These are phyloP conservation scores for Schizopora paradoxa DNA, from an alignment of 1,284 basidiomycete species.

Conservation along the genomic window DNA sequence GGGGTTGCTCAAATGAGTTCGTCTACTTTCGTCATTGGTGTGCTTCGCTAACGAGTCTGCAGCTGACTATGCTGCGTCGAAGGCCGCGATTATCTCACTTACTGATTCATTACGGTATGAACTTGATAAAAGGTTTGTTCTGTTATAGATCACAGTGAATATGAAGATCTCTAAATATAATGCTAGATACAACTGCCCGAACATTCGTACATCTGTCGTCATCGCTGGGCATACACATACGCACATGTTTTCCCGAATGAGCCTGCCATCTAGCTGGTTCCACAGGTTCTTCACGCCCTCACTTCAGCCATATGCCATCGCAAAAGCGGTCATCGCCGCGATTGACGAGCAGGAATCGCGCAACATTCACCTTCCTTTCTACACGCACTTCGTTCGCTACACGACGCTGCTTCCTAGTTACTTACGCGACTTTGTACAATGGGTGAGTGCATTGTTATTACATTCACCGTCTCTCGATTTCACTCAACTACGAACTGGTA, in stretches of 20 bases:
- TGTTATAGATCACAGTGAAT: slow-evolving; percentile 10
- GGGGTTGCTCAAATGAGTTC: slow-evolving; percentile 78
- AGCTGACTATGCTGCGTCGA: slow-evolving; percentile 89
- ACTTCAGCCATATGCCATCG: slow-evolving; percentile 66
- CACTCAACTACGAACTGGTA: slow-evolving; percentile 12
- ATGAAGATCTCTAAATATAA: slow-evolving; percentile 19
- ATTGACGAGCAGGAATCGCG: slow-evolving; percentile 74
- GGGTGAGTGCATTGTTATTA: slow-evolving; percentile 46
- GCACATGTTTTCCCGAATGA: slow-evolving; percentile 61
- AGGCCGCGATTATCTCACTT: slow-evolving; percentile 73
- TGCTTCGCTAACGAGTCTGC: slow-evolving; percentile 14
- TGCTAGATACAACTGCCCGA: slow-evolving; percentile 61
- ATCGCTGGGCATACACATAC: slow-evolving; percentile 74
- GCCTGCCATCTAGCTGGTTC: slow-evolving; percentile 44
- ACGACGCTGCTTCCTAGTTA: slow-evolving; percentile 63
- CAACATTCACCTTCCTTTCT: slow-evolving; percentile 71
- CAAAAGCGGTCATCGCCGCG: slow-evolving; percentile 74
- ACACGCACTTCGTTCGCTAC: slow-evolving; percentile 53
- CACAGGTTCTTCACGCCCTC: slow-evolving; percentile 74
- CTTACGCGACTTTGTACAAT: slow-evolving; percentile 63
- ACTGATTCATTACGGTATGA: slow-evolving; percentile 82
- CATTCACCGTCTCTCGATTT: slow-evolving; percentile 2
- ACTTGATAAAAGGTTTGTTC: slow-evolving; percentile 61
- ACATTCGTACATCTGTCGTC: slow-evolving; percentile 77
- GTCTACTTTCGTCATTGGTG: slow-evolving; percentile 26